These are phyloP conservation scores for Brassica rapa DNA, from an alignment of 345 rosid genomes.

Conservation along the genomic window DNA sequence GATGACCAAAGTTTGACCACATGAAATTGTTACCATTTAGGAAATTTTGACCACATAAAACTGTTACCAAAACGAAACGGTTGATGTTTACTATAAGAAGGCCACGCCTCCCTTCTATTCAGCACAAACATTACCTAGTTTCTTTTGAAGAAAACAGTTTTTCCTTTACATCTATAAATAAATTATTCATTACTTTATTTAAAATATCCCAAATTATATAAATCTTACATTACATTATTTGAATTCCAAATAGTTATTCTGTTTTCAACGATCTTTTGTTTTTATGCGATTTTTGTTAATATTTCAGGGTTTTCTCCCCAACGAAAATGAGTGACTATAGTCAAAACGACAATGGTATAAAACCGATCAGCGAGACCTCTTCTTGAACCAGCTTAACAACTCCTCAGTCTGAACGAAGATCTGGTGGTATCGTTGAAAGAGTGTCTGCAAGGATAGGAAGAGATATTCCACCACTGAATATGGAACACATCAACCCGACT, in stretches of 20 bases:
- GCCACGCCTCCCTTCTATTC: not conserved
- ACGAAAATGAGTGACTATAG: not conserved
- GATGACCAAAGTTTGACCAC: not conserved
- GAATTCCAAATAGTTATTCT: not conserved
- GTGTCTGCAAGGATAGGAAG: constrained; percentile 6
- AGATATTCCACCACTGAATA: not conserved
- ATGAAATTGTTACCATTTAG: not conserved
- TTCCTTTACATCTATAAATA: not conserved
- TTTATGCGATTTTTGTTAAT: not conserved
- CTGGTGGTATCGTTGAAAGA: constrained; percentile 14
- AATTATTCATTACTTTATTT: too few relatives aligned
- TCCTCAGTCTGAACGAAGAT: not conserved
- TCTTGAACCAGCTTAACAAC: not conserved
- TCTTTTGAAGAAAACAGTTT: not conserved
- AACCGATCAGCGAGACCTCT: constrained; percentile 6
- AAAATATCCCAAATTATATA: not conserved
- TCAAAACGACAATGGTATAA: constrained; percentile 1
- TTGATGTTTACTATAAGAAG: not conserved
- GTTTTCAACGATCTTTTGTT: not conserved
- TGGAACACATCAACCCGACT: not conserved
- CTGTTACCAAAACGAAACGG: not conserved
- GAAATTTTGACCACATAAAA: not conserved
- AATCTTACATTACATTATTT: not conserved
- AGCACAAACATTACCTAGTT: not conserved
- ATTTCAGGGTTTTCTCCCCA: not conserved